These are phyloP conservation scores for Grosmannia penicillata DNA, from an alignment of 2,329 filamentous ascomycete species.

Conservation along the genomic window DNA sequence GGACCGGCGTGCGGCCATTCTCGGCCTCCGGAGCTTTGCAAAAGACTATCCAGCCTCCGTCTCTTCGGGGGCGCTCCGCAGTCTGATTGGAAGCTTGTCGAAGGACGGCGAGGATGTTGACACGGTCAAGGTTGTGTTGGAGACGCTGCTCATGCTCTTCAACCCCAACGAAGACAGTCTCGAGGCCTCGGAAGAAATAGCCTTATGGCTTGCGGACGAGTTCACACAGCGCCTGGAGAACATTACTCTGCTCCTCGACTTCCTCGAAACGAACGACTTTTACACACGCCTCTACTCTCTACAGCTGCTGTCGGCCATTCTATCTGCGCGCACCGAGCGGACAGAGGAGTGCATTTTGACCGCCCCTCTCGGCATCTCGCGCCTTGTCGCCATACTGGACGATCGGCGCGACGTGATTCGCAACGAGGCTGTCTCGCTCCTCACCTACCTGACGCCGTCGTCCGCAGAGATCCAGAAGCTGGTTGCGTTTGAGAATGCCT, in stretches of 20 bases:
- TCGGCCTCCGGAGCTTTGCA: constrained; percentile 86
- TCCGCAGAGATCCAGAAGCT: constrained; percentile 87
- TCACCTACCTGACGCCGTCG: constrained; percentile 75
- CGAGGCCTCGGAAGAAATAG: constrained; percentile 92
- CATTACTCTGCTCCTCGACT: constrained; percentile 75
- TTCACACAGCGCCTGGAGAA: constrained; percentile 98
- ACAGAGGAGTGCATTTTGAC: constrained; percentile 90
- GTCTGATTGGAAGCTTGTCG: constrained; percentile 68
- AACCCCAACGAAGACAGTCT: constrained; percentile 56
- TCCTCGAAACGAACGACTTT: constrained; percentile 77
- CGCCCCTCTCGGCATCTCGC: constrained; percentile 75
- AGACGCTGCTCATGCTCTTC: constrained; percentile 92
- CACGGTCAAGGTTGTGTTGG: constrained; percentile 85
- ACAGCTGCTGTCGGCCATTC: constrained; percentile 76
- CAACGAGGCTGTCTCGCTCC: constrained; percentile 73
- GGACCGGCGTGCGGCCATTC: constrained; percentile 83
- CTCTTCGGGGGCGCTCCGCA: constrained; percentile 79
- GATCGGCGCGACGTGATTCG: constrained; percentile 76
- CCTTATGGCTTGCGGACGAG: constrained; percentile 90
- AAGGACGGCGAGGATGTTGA: constrained; percentile 92
- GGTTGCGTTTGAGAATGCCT: constrained; percentile 89
- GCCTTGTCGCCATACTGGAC: constrained; percentile 70
- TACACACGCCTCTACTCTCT: constrained; percentile 84
- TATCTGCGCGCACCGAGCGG: constrained; percentile 71
- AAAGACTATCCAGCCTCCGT: constrained; percentile 95